A percentile compares a stretch with the other conserved stretches of the same genome.
Conservation (phyloP, 1,284 basidiomycete genomes). For the Sporisorium graminicola region DNA sequence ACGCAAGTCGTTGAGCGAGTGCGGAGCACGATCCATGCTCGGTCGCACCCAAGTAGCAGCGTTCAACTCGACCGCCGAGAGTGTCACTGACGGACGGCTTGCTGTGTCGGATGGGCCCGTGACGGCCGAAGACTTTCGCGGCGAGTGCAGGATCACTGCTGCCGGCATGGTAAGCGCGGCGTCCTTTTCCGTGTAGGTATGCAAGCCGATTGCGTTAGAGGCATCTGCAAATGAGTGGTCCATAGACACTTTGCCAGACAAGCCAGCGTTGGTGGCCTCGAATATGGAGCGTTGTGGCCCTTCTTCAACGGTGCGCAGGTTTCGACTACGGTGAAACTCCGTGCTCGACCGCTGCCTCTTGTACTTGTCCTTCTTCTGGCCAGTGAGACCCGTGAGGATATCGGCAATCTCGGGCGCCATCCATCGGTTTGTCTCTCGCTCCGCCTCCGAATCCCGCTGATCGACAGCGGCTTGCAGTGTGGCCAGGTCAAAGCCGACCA, state of each 20-base stretch:
- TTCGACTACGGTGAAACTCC: not conserved
- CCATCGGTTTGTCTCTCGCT: conserved; percentile 35
- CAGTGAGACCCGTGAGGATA: conserved; percentile 36
- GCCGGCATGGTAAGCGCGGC: conserved; percentile 21
- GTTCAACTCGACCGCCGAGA: conserved; percentile 14
- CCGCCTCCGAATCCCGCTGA: conserved; percentile 25
- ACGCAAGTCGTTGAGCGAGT: conserved; percentile 21
- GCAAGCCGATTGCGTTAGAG: conserved; percentile 6
- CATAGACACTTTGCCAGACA: conserved; percentile 24
- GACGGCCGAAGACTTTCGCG: conserved; percentile 14
- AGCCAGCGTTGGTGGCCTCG: conserved; percentile 11
- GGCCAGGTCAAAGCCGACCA: conserved; percentile 34
- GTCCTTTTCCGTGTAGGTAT: conserved; percentile 21
- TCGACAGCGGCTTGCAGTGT: conserved; percentile 44
- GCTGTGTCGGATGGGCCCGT: conserved; percentile 8
- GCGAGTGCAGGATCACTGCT: conserved; percentile 37
- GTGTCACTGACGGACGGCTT: conserved; percentile 4
- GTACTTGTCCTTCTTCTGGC: conserved; percentile 46
- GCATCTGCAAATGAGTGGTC: conserved; percentile 15
- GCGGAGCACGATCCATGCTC: conserved; percentile 16
- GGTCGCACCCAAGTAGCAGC: conserved; percentile 13
- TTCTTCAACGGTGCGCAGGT: conserved; percentile 17
- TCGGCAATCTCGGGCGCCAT: conserved; percentile 56
- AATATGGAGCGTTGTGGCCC: conserved; percentile 19
- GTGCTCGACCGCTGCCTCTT: conserved; percentile 13